These are phyloP conservation scores for Gossypium raimondii DNA, from an alignment of 345 rosid genomes.

Conservation along the genomic window DNA sequence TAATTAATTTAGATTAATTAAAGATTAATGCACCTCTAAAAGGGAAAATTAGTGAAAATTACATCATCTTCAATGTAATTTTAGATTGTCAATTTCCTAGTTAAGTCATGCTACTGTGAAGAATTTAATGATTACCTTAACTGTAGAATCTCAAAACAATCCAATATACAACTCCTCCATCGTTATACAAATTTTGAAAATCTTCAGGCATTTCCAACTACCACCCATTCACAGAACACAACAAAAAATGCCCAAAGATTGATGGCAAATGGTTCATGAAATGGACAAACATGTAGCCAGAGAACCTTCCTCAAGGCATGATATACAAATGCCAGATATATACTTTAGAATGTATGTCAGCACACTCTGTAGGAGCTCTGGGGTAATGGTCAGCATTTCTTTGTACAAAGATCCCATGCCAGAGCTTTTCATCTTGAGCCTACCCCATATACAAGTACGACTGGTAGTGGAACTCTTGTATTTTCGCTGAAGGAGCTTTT, in stretches of 20 bases:
- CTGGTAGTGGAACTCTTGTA: neutral
- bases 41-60: too few species aligned
- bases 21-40: too few species aligned
- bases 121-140: too few species aligned
- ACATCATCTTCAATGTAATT: too few species aligned
- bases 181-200: neutral
- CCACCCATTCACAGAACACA: constrained; percentile 7
- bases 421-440: constrained; percentile 7
- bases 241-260: constrained; percentile 6
- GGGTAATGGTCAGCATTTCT: neutral
- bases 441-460: constrained; percentile 3
- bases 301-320: neutral
- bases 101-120: too few species aligned
- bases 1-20: too few species aligned
- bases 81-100: too few species aligned
- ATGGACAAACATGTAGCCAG: neutral
- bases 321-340: constrained; percentile 6
- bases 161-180: neutral
- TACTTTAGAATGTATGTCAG: neutral
- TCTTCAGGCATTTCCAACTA: constrained; percentile 4
- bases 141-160: neutral
- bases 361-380: neutral
- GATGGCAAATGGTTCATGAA: constrained; percentile 6
- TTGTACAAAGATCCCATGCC: neutral
- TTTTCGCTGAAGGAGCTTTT: neutral